phyloP scores from a whole-genome alignment of 176 grass and related monocot genomes.

The Oryza rufipogon region DNA sequence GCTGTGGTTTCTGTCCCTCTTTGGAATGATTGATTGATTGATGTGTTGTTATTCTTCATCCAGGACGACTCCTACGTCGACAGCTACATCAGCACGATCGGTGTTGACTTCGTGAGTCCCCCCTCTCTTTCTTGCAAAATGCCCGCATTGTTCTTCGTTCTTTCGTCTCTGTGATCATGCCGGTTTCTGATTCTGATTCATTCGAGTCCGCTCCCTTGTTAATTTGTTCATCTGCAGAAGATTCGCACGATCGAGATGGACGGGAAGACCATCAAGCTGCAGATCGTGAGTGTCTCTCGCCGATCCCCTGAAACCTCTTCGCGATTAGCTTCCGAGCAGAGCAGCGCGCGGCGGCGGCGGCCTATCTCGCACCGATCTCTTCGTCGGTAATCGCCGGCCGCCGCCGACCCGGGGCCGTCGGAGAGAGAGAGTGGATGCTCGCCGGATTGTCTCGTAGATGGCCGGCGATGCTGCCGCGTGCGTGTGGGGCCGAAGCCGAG shows the following conservation, averaged over 20 bases:
- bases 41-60: conserved; percentile 7
- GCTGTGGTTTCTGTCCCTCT: neutral
- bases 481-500: no score
- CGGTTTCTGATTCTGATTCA: neutral
- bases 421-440: no score
- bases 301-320: neutral
- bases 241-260: conserved; percentile 75
- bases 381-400: no score
- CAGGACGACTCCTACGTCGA: conserved; percentile 78
- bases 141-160: neutral
- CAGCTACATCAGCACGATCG: conserved; percentile 82
- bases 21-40: neutral
- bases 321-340: neutral
- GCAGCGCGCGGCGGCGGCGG: neutral
- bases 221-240: conserved; percentile 49
- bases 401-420: no score
- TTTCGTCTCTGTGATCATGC: neutral
- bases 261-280: conserved; percentile 72
- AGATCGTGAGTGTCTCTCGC: conserved; percentile 59
- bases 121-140: neutral
- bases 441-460: no score
- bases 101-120: conserved; percentile 72
- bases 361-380: no score
- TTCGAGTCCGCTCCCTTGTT: neutral
- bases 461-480: no score